Evolutionary conservation across 495 filamentous ascomycete species (phyloP), one percentile per base, ranked within the genome.

Genomic region (Xeromyces bisporus): DNA sequence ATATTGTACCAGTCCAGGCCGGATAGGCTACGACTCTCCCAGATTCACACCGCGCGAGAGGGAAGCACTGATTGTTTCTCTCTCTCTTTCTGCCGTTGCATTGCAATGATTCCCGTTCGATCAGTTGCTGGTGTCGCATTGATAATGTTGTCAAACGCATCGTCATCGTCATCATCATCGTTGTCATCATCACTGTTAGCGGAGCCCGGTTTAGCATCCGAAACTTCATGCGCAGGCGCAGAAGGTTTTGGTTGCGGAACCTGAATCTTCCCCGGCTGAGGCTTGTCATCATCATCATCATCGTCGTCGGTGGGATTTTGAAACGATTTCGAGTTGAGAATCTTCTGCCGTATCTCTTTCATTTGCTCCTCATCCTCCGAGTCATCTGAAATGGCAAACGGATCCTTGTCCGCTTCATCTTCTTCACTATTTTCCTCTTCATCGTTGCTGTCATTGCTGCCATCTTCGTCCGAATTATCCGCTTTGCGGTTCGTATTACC

Each of bases 101-200:
- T 69, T 1, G 67, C 69, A 27, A 68, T 63, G 34, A 81, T 77
- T 0, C 86, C 85, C 8, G 75, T 75, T 32, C 75, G 67, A 46
- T 94, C 85, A 2, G 82, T 93, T 12, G 85, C 65, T 0, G 80
- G 81, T 2, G 79, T 82, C 1, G 89, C 86, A 37, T 82, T 67
- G 51, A 93, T 92, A 48, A 94, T 92, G 37, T 77, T 78, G 41
- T 93, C 86, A 42, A 94, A 93, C 6, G 63, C 67, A 11, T 69
- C 68, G 17, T 76, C 73, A n/a, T 72, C 68, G 25, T 65, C 75
- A 25, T 75, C 72, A 20, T n/a, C n/a, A n/a, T n/a, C n/a, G n/a
- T n/a, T n/a, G 11, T 69, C 68, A 17, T 76, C 73, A n/a, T 72
- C 68, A 25, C 65, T 75, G 24, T 75, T 71, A 20, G 75, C 76